These are phyloP conservation scores for Triangularia setosa DNA, from an alignment of 2,329 filamentous ascomycete species.

Conservation along the genomic window DNA sequence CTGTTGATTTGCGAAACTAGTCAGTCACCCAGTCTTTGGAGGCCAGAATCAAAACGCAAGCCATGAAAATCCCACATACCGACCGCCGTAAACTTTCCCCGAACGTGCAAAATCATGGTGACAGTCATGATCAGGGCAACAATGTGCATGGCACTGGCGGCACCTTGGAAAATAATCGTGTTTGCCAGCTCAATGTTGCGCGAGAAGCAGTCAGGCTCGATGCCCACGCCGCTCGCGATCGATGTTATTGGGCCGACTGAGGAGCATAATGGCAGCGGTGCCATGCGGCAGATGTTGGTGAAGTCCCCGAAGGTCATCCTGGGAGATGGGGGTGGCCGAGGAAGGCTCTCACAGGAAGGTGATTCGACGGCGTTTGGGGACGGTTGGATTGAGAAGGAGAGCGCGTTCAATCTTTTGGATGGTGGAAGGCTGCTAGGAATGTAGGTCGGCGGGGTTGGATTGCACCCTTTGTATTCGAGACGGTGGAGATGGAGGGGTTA, in stretches of 20 bases:
- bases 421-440: background rate
- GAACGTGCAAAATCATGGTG: constrained; percentile 94
- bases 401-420: background rate
- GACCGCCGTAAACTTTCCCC: constrained; percentile 97
- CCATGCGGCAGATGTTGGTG: constrained; percentile 76
- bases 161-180: constrained; percentile 96
- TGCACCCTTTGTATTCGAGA: background rate
- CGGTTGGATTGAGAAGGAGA: background rate
- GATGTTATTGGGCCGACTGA: constrained; percentile 72
- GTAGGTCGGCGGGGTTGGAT: background rate
- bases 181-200: constrained; percentile 95
- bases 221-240: constrained; percentile 66
- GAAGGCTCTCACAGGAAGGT: background rate
- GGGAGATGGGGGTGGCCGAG: constrained; percentile 7
- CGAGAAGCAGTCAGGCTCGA: constrained; percentile 88
- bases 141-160: constrained; percentile 89
- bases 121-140: constrained; percentile 86
- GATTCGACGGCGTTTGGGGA: background rate
- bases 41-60: background rate
- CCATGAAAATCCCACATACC: constrained; percentile 51
- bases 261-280: constrained; percentile 81
- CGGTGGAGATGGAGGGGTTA: background rate
- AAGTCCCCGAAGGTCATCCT: constrained; percentile 84
- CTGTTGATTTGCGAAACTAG: constrained; percentile 31
- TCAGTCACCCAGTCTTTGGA: background rate